Evolutionary conservation across 495 filamentous ascomycete genomes (phyloP).

Genomic region (Collariella sp.): DNA sequence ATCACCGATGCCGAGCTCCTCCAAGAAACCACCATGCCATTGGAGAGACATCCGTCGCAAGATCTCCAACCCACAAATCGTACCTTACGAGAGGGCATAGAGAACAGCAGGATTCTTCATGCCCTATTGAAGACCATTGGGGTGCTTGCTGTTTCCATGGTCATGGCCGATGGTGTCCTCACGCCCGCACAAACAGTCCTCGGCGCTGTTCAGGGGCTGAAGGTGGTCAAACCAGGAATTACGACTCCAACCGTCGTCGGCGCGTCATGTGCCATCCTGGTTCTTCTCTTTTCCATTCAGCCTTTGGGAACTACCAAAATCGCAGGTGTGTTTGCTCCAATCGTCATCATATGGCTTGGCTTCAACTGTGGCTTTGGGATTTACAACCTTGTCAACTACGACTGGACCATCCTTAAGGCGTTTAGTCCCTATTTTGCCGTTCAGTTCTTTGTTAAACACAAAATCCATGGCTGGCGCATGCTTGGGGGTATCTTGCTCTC

Average conservation of each 20-base stretch:
- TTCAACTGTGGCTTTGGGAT: constrained; percentile 61
- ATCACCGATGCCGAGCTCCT: constrained; percentile 45
- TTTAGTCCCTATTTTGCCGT: constrained; percentile 61
- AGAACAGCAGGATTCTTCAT: too few species aligned
- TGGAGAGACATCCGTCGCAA: constrained; percentile 47
- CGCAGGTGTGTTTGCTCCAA: constrained; percentile 55
- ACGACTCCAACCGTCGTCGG: constrained; percentile 52
- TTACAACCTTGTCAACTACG: constrained; percentile 55
- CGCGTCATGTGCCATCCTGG: constrained; percentile 57
- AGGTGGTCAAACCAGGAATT: constrained; percentile 39
- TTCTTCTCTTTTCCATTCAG: constrained; percentile 60
- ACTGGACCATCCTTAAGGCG: constrained; percentile 60
- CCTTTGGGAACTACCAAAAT: constrained; percentile 61
- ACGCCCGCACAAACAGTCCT: constrained; percentile 64
- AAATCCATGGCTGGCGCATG: constrained; percentile 54
- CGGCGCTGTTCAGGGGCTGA: constrained; percentile 61
- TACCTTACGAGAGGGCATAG: too few species aligned
- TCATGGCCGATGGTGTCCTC: constrained; percentile 58
- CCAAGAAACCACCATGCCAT: constrained; percentile 45
- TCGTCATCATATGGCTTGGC: constrained; percentile 65
- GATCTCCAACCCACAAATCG: too few species aligned
- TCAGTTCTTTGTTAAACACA: constrained; percentile 51
- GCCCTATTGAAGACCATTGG: constrained; percentile 55
- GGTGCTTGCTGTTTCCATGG: constrained; percentile 60
- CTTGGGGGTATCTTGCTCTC: constrained; percentile 62